phyloP scores from a whole-genome alignment of 495 filamentous ascomycete species.

The Xylaria intraflava region DNA sequence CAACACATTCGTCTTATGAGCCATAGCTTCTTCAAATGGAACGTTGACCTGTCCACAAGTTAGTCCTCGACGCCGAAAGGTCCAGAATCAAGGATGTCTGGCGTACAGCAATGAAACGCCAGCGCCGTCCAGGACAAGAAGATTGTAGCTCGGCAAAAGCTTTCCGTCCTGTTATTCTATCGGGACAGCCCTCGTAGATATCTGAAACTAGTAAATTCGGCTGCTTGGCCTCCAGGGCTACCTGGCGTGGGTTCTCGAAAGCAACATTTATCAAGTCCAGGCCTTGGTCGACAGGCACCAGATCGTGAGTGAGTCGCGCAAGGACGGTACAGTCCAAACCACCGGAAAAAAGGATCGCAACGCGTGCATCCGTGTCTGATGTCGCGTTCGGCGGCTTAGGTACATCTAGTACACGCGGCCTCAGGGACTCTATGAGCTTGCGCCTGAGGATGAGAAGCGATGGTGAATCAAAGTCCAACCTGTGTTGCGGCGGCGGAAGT shows the following conservation, averaged over 20 bases:
- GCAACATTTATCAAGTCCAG: slow-evolving; percentile 94
- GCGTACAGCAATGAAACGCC: slow-evolving; percentile 67
- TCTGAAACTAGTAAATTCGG: slow-evolving; percentile 16
- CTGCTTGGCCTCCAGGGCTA: slow-evolving; percentile 14
- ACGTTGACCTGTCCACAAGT: slow-evolving; percentile 61
- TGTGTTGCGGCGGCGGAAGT: slow-evolving; percentile 28
- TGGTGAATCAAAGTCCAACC: slow-evolving; percentile 42
- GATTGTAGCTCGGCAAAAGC: slow-evolving; percentile 65
- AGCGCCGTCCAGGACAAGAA: slow-evolving; percentile 65
- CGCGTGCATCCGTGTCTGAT: slow-evolving; percentile 37
- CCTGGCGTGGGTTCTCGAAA: slow-evolving; percentile 80
- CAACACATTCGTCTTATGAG: slow-evolving; percentile 62
- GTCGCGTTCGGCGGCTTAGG: slow-evolving; percentile 43
- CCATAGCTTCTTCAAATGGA: slow-evolving; percentile 65
- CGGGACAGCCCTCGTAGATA: slow-evolving; percentile 77
- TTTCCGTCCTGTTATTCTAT: slow-evolving; percentile 75
- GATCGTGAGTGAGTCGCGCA: slow-evolving; percentile 74
- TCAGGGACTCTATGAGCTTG: slow-evolving; percentile 57
- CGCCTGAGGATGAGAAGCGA: slow-evolving; percentile 52
- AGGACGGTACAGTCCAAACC: slow-evolving; percentile 89
- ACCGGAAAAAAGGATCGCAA: slow-evolving; percentile 89
- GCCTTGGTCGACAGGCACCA: slow-evolving; percentile 56
- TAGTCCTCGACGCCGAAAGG: not conserved
- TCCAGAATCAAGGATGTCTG: not conserved
- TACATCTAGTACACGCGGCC: slow-evolving; percentile 59